Evolutionary conservation across 1,284 basidiomycete species (phyloP), one percentile per base, ranked within the genome.

Genomic region (Fistulinella staudtii): DNA sequence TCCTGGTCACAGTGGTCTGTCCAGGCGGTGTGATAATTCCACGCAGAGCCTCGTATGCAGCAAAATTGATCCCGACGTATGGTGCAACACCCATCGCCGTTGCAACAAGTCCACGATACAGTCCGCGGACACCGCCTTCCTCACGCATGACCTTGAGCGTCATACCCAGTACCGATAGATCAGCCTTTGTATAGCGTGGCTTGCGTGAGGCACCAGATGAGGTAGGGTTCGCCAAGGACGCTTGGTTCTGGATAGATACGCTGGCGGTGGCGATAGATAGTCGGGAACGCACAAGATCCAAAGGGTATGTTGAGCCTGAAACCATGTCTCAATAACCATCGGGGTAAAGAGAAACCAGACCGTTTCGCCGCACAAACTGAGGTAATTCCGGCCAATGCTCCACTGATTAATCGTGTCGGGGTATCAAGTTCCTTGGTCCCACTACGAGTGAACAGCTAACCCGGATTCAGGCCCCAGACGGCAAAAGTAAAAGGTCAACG

Each of bases 51-150:
- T 90, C 88, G 52, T 90, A 90, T 18, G 87, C 71, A 5, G 87
- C 84, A 63, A 90, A 90, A 63, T 90, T 90, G 63, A 89, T 84
- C 11, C 87, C 85, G 8, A 93, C 92, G 61, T 95, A 96, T 1
- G 93, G 93, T 15, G 93, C 93, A 20, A 97, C 93, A 2, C 93
- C 93, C 41, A 89, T 75, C 2, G 90, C 88, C 0, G 94, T 97
- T 5, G 94, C 83, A 36, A 92, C 74, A 40, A 93, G 71, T 0
- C 94, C 94, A 40, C 90, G 82, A 64, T 97, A 97, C 41, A 97
- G 69, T 1, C 85, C 94, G 36, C 82, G 75, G 11, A 94, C 60
- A 0, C 93, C 93, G 21, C 93, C 93, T 65, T 97, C 93, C 58
- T 94, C 92, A 25, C 81, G 76, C 69, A 94, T 81, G 40, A 97